phyloP scores from a whole-genome alignment of 2,329 filamentous ascomycete genomes.

The Chrysoporthe puriensis region DNA sequence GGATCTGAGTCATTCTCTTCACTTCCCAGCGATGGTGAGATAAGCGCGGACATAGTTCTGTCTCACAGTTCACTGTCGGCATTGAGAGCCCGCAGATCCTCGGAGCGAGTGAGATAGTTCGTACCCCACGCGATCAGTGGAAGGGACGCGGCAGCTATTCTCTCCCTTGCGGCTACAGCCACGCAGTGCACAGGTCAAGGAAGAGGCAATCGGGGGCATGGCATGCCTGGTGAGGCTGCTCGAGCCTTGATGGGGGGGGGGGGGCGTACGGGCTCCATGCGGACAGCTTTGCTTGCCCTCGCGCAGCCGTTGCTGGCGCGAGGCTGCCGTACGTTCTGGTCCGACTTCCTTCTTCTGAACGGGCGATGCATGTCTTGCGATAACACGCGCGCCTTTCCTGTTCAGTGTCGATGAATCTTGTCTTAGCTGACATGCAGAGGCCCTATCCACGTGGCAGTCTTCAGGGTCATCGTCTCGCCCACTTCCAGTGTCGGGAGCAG shows the following conservation, averaged over 20 bases:
- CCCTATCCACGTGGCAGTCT: conserved; percentile 6
- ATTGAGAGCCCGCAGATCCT: neutral
- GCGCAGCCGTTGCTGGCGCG: neutral
- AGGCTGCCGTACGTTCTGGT: neutral
- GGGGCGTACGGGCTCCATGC: neutral
- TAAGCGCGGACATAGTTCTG: conserved; percentile 7
- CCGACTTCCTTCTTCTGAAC: neutral
- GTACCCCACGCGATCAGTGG: neutral
- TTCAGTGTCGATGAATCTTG: neutral
- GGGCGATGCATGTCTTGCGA: conserved; percentile 7
- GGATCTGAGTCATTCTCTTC: conserved; percentile 2
- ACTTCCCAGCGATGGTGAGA: neutral
- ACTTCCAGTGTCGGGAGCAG: neutral
- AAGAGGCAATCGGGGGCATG: neutral
- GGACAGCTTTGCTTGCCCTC: neutral
- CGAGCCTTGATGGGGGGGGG: neutral
- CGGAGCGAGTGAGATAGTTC: neutral
- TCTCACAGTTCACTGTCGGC: neutral
- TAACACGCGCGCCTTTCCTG: conserved; percentile 2
- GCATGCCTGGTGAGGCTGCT: neutral
- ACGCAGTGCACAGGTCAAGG: neutral
- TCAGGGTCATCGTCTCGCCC: neutral
- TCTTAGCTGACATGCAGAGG: conserved; percentile 9
- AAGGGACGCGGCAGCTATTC: neutral
- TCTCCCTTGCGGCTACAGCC: neutral